These are phyloP conservation scores for Leccinum insigne DNA, from an alignment of 1,284 basidiomycete species.

Conservation along the genomic window DNA sequence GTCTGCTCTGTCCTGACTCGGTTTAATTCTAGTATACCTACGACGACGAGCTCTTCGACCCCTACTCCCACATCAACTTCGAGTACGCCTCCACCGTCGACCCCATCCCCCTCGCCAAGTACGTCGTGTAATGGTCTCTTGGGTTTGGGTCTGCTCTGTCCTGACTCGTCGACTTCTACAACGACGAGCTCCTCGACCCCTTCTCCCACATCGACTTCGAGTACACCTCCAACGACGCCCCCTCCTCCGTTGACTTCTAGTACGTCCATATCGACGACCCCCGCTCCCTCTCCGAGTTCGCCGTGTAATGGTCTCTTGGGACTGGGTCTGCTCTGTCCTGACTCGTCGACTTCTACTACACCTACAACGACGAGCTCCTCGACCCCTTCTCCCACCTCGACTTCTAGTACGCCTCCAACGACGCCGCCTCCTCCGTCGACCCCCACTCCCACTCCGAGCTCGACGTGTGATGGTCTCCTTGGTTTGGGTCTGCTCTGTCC, in stretches of 20 bases:
- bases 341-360: constrained; percentile 12
- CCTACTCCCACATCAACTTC: background rate
- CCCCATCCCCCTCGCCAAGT: background rate
- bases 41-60: background rate
- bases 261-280: background rate
- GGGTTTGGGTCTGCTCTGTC: background rate
- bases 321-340: constrained; percentile 11
- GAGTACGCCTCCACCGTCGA: background rate
- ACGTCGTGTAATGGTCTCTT: background rate
- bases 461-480: background rate
- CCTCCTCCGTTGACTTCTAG: background rate
- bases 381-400: background rate
- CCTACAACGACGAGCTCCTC: constrained; percentile 1
- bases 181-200: background rate
- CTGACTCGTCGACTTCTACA: background rate
- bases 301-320: constrained; percentile 7
- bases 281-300: background rate
- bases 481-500: background rate
- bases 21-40: background rate
- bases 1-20: constrained; percentile 10
- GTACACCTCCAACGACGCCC: background rate
- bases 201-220: background rate
- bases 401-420: background rate
- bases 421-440: background rate
- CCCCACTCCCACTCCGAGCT: background rate